phyloP scores from a whole-genome alignment of 2,329 filamentous ascomycete species.

The Grosmannia penicillata region DNA sequence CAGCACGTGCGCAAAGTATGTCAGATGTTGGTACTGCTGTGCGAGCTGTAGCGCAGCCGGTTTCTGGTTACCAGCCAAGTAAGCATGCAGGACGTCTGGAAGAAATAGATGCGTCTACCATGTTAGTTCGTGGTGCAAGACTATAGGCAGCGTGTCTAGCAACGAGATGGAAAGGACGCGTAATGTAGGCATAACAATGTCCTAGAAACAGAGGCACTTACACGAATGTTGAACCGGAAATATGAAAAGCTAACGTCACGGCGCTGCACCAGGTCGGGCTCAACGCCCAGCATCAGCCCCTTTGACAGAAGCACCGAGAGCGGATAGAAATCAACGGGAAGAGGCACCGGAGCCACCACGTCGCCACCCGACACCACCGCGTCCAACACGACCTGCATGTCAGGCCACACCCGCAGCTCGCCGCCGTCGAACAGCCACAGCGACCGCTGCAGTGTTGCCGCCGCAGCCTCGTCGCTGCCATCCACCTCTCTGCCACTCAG shows the following conservation, averaged over 20 bases:
- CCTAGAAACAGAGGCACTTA: slow-evolving; percentile 30
- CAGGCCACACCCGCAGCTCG: slow-evolving; percentile 76
- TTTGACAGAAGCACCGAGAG: slow-evolving; percentile 78
- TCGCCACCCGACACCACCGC: slow-evolving; percentile 51
- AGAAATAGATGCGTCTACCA: slow-evolving; percentile 94
- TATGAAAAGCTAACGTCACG: slow-evolving; percentile 84
- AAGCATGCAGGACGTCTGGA: slow-evolving; percentile 69
- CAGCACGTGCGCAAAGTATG: slow-evolving; percentile 85
- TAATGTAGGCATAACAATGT: too few relatives aligned
- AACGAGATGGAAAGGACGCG: not conserved
- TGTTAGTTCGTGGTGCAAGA: not conserved
- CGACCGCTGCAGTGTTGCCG: slow-evolving; percentile 52
- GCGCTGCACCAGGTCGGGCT: slow-evolving; percentile 85
- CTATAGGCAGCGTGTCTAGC: too few relatives aligned
- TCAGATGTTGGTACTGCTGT: slow-evolving; percentile 70
- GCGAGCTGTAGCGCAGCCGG: slow-evolving; percentile 68
- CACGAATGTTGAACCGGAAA: slow-evolving; percentile 74
- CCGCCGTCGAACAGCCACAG: slow-evolving; percentile 89
- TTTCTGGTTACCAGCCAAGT: slow-evolving; percentile 62
- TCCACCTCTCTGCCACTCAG: slow-evolving; percentile 8
- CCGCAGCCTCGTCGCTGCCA: not conserved
- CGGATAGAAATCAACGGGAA: slow-evolving; percentile 91
- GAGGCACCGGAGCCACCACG: slow-evolving; percentile 56
- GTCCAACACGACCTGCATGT: slow-evolving; percentile 69
- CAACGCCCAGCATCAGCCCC: slow-evolving; percentile 77